phyloP scores from a whole-genome alignment of 305 asterid species.

The Petunia hybrid region DNA sequence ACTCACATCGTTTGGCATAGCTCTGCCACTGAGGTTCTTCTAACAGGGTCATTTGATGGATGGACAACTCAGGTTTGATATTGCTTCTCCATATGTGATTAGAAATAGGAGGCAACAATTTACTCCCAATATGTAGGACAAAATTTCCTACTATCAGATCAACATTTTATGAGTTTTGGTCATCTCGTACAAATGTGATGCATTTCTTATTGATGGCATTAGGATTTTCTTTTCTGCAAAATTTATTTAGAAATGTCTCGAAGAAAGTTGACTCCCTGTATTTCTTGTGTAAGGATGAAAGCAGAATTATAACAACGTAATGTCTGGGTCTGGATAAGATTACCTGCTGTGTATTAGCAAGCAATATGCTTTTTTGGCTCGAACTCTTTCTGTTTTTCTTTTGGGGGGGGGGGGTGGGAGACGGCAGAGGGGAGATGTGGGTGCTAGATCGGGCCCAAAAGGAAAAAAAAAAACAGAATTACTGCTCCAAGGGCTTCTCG shows the following conservation, averaged over 20 bases:
- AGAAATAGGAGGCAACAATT: slow-evolving; percentile 9
- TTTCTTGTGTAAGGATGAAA: background rate
- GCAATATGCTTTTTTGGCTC: background rate
- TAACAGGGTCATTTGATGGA: slow-evolving; percentile 92
- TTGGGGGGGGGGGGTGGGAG: background rate
- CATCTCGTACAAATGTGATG: background rate
- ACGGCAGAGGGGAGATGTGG: background rate
- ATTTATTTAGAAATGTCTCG: background rate
- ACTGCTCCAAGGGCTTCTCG: background rate
- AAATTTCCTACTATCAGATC: too few species aligned
- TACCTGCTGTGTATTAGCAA: background rate
- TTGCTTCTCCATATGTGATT: slow-evolving; percentile 24
- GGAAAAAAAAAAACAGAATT: background rate
- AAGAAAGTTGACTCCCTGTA: background rate
- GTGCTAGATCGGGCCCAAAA: background rate
- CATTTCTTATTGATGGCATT: background rate
- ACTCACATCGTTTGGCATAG: slow-evolving; percentile 68
- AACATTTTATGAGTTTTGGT: too few species aligned
- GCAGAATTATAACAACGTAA: background rate
- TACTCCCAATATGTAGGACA: background rate
- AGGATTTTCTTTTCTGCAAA: background rate
- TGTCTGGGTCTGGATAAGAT: too few species aligned
- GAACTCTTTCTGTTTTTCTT: background rate
- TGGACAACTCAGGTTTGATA: slow-evolving; percentile 87
- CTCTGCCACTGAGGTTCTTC: slow-evolving; percentile 81